Base-by-base conservation (phyloP, 768 basidiomycete genomes). In the Coprinellus micaceus region DNA sequence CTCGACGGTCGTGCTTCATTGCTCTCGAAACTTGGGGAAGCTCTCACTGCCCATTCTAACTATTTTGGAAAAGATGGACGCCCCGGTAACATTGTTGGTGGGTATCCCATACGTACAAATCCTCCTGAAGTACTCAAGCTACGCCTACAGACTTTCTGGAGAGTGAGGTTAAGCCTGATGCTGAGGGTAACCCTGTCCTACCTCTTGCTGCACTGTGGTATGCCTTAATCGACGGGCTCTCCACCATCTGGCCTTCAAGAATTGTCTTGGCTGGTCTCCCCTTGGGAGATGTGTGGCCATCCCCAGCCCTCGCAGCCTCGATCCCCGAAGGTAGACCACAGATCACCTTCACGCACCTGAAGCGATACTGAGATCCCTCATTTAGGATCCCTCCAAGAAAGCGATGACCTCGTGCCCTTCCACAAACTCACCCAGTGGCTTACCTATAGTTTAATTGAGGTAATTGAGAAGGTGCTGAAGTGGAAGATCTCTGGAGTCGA, bases 391-490 rank as follows among this genome's bases (percentile, higher is more conserved):
- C 49, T 37, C 30, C 30, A 66, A 22, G 83, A 84, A 62, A 86
- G 84, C 46, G 86, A 86, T 52, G 79, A 85, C 52, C 76, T 92
- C 28, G 92, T 98, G 6, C 90, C 94, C 0, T 98, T 98, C 78
- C 96, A 98, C 75, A 98, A 99, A 69, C 79, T 99, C 47, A 93
- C 91, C 0, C 88, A 89, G 58, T 99, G 96, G 96, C 78, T 92
- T 54, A 88, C 94, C 7, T 96, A 97, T 69, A 89, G 87, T 62
- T 77, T 99, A 19, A 76, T 97, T 30, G 89, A 94, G 67, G 86
- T 90, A 1, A 80, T 98, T 41, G 82, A 94, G 69, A 83, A 79
- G 60, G 73, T 86, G 1, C 76, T 94, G 6, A 78, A 80, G 0
- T 98, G 95, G 94, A 73, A 77, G 56, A 79, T 98, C n/a, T 83